Conservation (phyloP, 2,329 filamentous ascomycete genomes). For the Phialocephala sp. region DNA sequence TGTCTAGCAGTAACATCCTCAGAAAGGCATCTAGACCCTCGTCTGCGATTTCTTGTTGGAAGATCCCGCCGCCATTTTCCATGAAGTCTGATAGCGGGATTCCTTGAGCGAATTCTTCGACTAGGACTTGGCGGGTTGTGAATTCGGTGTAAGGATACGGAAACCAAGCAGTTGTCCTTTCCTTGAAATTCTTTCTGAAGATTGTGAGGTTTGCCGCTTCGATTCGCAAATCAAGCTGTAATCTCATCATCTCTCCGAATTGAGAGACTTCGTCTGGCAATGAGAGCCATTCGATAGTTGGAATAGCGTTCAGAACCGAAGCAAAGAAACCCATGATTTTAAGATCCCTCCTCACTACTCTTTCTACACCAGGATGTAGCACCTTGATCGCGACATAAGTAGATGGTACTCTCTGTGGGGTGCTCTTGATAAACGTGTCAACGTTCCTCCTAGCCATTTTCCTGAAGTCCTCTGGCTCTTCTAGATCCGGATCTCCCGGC, state of each 20-base stretch:
- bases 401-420: constrained; percentile 83
- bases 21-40: constrained; percentile 96
- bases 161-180: constrained; percentile 93
- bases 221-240: constrained; percentile 95
- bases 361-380: constrained; percentile 88
- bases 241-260: constrained; percentile 97
- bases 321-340: constrained; percentile 96
- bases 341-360: constrained; percentile 86
- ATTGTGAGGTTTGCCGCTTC: constrained; percentile 88
- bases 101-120: constrained; percentile 95
- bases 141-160: constrained; percentile 93
- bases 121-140: constrained; percentile 87
- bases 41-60: constrained; percentile 91
- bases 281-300: constrained; percentile 96
- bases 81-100: constrained; percentile 91
- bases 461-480: constrained; percentile 62
- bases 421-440: constrained; percentile 84
- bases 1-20: constrained; percentile 95
- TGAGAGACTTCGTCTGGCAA: constrained; percentile 92
- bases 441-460: constrained; percentile 80
- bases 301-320: constrained; percentile 79
- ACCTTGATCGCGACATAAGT: constrained; percentile 96
- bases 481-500: constrained; percentile 62
- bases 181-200: constrained; percentile 89
- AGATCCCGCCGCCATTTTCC: constrained; percentile 88